Conservation (phyloP, 78 protist genomes). For the Dictyostelium capitatum region DNA sequence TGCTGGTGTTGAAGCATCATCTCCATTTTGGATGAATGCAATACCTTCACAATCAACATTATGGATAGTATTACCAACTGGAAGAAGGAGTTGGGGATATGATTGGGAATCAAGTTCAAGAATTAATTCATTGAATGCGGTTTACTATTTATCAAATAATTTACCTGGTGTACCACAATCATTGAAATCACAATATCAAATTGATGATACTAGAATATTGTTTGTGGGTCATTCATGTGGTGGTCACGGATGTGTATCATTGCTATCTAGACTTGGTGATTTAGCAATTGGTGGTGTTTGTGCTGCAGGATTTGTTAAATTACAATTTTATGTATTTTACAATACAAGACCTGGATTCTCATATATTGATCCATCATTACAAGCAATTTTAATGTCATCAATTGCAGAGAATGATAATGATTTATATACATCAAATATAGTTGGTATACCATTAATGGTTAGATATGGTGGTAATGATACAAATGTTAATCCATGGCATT, state of each 20-base stretch:
- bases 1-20: conserved; percentile 66
- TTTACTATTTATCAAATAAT: neutral
- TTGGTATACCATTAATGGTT: conserved; percentile 51
- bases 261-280: conserved; percentile 38
- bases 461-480: conserved; percentile 62
- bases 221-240: conserved; percentile 58
- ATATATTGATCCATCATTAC: conserved; percentile 35
- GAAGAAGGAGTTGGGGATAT: conserved; percentile 42
- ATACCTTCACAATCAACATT: conserved; percentile 6
- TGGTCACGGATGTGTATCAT: conserved; percentile 40
- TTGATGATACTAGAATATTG: neutral
- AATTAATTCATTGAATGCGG: neutral
- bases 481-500: conserved; percentile 53
- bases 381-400: conserved; percentile 55
- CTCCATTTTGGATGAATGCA: conserved; percentile 43
- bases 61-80: conserved; percentile 55
- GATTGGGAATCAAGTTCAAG: conserved; percentile 27
- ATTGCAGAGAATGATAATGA: conserved; percentile 63
- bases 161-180: conserved; percentile 51
- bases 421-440: conserved; percentile 28
- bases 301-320: conserved; percentile 52
- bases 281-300: conserved; percentile 62
- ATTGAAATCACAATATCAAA: neutral
- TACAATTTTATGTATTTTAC: conserved; percentile 40
- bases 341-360: conserved; percentile 44